A percentile compares a stretch with the other conserved stretches of the same genome.
Evolutionary conservation across 441 rosid species (phyloP).

Genomic region (Pelargonium fulgidum): DNA sequence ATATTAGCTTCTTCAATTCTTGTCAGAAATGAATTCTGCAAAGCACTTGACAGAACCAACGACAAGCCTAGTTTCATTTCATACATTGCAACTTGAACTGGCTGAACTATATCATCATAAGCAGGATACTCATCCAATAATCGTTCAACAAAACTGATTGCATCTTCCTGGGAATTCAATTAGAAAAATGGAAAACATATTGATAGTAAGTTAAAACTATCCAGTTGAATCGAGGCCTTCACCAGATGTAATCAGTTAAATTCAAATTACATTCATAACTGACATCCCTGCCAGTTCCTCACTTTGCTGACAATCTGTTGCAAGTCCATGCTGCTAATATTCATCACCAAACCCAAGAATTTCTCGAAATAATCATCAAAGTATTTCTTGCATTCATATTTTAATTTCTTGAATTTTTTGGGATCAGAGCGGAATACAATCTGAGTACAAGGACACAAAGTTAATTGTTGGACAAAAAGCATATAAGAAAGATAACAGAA

Average conservation of each 20-base stretch:
- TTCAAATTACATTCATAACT: constrained; percentile 8
- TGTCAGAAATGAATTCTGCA: constrained; percentile 35
- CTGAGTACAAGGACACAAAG: constrained; percentile 31
- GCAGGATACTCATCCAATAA: constrained; percentile 60
- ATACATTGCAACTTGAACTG: constrained; percentile 86
- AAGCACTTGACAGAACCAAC: constrained; percentile 46
- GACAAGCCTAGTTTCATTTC: constrained; percentile 90
- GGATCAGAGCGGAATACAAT: constrained; percentile 75
- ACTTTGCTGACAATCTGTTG: constrained; percentile 48
- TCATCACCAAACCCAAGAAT: constrained; percentile 37
- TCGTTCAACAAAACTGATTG: constrained; percentile 54
- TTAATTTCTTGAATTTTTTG: constrained; percentile 54
- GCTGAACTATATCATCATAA: constrained; percentile 71
- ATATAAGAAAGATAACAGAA: not conserved
- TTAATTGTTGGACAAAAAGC: not conserved
- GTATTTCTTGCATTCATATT: constrained; percentile 62
- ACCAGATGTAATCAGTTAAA: not conserved
- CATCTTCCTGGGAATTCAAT: constrained; percentile 58
- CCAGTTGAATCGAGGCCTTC: constrained; percentile 1
- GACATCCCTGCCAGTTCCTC: constrained; percentile 79
- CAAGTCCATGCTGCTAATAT: constrained; percentile 37
- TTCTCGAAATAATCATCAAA: constrained; percentile 29
- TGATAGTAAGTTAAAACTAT: not conserved
- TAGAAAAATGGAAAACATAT: not conserved
- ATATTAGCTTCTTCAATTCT: constrained; percentile 41